A percentile compares a stretch with the other conserved stretches of the same genome.
Evolutionary conservation across 805 yeast species (phyloP).

Genomic region (Cephaloascus fragrans): DNA sequence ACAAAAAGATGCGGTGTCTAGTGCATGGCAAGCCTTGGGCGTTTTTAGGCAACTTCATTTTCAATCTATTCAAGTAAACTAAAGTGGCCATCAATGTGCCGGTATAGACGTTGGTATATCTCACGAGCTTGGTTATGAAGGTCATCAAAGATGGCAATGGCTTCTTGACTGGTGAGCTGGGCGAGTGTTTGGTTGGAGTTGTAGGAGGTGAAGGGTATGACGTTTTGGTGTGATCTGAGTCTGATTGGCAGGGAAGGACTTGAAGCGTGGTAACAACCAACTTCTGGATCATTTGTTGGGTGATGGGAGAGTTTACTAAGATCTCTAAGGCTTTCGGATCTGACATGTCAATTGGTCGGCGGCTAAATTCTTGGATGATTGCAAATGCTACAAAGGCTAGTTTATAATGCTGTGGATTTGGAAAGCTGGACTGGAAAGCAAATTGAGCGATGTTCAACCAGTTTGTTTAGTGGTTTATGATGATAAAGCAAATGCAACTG

Average conservation of each 20-base stretch:
- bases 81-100: conserved; percentile 69
- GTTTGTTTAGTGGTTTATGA: not conserved
- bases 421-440: not conserved
- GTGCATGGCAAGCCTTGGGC: conserved; percentile 77
- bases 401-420: not conserved
- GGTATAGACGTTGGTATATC: conserved; percentile 71
- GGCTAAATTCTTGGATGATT: too few relatives aligned
- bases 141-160: conserved; percentile 64
- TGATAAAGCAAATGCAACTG: too few relatives aligned
- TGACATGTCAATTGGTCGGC: conserved; percentile 21
- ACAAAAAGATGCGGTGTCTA: conserved; percentile 66
- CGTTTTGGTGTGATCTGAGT: conserved; percentile 8
- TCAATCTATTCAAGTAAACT: conserved; percentile 55
- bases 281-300: conserved; percentile 67
- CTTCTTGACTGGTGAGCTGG: conserved; percentile 17
- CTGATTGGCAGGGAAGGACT: conserved; percentile 51
- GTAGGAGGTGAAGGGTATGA: conserved; percentile 10
- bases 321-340: conserved; percentile 48
- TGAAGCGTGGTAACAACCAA: conserved; percentile 57
- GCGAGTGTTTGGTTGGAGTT: conserved; percentile 8
- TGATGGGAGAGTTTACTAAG: conserved; percentile 55
- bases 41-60: conserved; percentile 52
- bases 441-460: not conserved
- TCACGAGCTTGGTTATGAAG: conserved; percentile 60
- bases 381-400: too few relatives aligned